Conservation (phyloP, 2,329 filamentous ascomycete species). For the Phaeosphaeriaceae sp. region DNA sequence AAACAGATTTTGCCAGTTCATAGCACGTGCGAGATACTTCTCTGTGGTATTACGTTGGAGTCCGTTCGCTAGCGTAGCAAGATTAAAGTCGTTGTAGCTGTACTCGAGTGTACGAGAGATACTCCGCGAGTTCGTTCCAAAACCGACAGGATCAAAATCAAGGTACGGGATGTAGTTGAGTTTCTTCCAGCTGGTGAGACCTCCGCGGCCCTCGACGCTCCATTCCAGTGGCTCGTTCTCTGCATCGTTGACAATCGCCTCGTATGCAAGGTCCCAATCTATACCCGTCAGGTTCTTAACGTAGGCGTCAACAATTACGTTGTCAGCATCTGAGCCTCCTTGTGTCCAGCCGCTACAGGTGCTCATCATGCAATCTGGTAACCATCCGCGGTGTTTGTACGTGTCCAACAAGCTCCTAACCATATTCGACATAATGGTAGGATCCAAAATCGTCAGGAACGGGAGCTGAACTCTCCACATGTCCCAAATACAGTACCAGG, state of each 20-base stretch:
- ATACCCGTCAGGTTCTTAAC: conserved; percentile 68
- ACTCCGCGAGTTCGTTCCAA: conserved; percentile 51
- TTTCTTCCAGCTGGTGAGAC: conserved; percentile 46
- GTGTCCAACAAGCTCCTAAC: conserved; percentile 75
- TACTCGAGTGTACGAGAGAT: conserved; percentile 54
- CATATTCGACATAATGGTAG: conserved; percentile 69
- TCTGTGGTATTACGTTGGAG: conserved; percentile 63
- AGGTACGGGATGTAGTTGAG: conserved; percentile 49
- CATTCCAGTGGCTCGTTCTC: conserved; percentile 51
- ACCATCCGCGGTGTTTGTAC: conserved; percentile 74
- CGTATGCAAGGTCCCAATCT: conserved; percentile 48
- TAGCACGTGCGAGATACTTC: conserved; percentile 66
- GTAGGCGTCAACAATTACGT: conserved; percentile 73
- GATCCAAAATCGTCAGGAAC: conserved; percentile 73
- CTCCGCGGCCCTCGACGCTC: conserved; percentile 47
- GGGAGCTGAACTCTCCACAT: conserved; percentile 64
- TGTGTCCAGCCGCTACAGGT: conserved; percentile 78
- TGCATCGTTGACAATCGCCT: conserved; percentile 49
- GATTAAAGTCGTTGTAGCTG: conserved; percentile 60
- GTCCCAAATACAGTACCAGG: conserved; percentile 69
- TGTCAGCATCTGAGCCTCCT: conserved; percentile 78
- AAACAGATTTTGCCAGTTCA: conserved; percentile 75
- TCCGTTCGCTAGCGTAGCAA: conserved; percentile 67
- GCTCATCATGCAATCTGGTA: conserved; percentile 81
- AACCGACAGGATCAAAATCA: conserved; percentile 53